These are phyloP conservation scores for Neurospora discreta DNA, from an alignment of 495 filamentous ascomycete genomes.

Conservation along the genomic window DNA sequence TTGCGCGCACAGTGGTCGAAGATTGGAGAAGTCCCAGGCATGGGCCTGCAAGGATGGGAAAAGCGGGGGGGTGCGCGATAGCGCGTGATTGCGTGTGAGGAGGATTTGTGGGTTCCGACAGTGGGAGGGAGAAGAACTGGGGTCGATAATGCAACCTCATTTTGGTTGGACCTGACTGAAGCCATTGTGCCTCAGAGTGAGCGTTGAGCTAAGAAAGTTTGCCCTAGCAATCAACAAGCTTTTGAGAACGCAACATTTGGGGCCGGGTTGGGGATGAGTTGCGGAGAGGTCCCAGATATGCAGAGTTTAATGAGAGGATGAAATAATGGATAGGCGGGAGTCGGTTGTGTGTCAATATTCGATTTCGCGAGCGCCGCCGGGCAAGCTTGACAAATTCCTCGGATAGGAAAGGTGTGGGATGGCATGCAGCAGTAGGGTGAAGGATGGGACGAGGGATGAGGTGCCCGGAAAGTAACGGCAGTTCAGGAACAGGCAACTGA, in stretches of 20 bases:
- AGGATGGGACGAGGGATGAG: background rate
- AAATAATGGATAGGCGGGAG: background rate
- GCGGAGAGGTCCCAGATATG: background rate
- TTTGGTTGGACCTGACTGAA: background rate
- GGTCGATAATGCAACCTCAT: background rate
- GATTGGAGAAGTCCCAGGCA: conserved; percentile 10
- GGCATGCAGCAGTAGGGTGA: background rate
- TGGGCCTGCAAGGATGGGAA: conserved; percentile 16
- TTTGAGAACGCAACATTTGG: background rate
- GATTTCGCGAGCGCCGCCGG: background rate
- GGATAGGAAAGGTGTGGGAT: conserved; percentile 5
- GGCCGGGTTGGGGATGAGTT: background rate
- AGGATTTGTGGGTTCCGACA: conserved; percentile 19
- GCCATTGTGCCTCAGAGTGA: background rate
- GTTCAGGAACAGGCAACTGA: background rate
- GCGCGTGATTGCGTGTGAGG: conserved; percentile 26
- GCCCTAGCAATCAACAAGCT: background rate
- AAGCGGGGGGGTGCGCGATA: conserved; percentile 27
- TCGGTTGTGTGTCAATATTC: background rate
- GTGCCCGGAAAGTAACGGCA: background rate
- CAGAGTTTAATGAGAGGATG: background rate
- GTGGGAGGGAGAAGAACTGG: background rate
- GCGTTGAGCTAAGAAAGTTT: background rate
- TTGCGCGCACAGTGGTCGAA: conserved; percentile 8
- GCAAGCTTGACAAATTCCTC: background rate